These are phyloP conservation scores for Candida nitratophila DNA, from an alignment of 805 yeast genomes.

Conservation along the genomic window DNA sequence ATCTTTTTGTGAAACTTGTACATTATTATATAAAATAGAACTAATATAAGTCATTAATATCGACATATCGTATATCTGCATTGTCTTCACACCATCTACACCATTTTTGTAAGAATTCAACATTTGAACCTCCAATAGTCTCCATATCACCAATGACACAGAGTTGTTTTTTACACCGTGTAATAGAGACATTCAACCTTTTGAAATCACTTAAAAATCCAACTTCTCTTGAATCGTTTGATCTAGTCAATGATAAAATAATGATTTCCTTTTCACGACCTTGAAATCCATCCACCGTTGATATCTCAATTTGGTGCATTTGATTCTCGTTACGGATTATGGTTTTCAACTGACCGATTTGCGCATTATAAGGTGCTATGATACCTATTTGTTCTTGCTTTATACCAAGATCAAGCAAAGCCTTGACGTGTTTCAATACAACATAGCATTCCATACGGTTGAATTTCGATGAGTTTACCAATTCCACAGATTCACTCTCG, in stretches of 20 bases:
- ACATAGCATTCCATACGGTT: constrained; percentile 72
- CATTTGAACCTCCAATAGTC: constrained; percentile 40
- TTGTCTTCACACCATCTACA: constrained; percentile 59
- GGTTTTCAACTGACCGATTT: constrained; percentile 55
- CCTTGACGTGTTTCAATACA: constrained; percentile 48
- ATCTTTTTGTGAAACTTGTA: too few species aligned
- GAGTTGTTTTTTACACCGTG: constrained; percentile 79
- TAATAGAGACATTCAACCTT: constrained; percentile 88
- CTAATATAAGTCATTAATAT: constrained; percentile 29
- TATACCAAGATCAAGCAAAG: constrained; percentile 48
- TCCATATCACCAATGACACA: constrained; percentile 86
- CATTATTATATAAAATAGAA: too few species aligned
- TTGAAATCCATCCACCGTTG: constrained; percentile 95
- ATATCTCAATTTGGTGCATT: constrained; percentile 55
- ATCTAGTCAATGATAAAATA: constrained; percentile 72
- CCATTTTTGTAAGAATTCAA: constrained; percentile 56
- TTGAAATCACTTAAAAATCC: constrained; percentile 79
- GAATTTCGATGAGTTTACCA: constrained; percentile 42
- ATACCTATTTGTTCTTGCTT: constrained; percentile 60
- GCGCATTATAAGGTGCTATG: constrained; percentile 88
- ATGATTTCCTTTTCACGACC: constrained; percentile 92
- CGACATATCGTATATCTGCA: constrained; percentile 65
- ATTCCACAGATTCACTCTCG: constrained; percentile 42
- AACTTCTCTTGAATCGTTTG: constrained; percentile 61
- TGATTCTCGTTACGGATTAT: constrained; percentile 26